These are phyloP conservation scores for Viola pubescens DNA, from an alignment of 441 rosid species.

Conservation along the genomic window DNA sequence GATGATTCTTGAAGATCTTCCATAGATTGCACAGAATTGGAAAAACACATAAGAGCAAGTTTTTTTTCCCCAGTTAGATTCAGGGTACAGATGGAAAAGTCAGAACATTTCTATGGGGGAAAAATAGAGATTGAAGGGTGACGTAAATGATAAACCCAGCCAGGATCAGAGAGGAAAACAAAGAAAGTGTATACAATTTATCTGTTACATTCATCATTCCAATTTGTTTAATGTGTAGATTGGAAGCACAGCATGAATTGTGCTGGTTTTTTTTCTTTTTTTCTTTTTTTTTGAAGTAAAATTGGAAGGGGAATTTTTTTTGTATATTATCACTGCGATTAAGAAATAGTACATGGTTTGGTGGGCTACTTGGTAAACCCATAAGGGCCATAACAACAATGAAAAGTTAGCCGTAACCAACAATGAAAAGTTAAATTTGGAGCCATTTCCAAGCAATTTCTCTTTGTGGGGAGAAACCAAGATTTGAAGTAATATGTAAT, in stretches of 20 bases:
- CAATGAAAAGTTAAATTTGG: neutral
- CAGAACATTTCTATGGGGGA: neutral
- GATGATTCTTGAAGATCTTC: conserved; percentile 26
- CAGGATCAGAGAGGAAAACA: neutral
- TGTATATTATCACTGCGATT: no score
- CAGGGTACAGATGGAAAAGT: neutral
- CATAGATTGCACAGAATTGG: conserved; percentile 2
- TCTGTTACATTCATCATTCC: neutral
- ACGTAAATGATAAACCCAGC: neutral
- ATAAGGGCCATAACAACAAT: no score
- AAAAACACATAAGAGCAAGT: conserved; percentile 3
- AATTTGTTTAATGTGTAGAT: neutral
- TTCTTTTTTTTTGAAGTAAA: no score
- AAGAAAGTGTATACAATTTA: neutral
- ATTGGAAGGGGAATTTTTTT: no score
- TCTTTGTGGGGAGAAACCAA: neutral
- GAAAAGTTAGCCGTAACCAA: neutral
- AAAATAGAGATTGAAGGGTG: neutral
- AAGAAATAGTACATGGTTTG: no score
- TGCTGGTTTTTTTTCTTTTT: no score
- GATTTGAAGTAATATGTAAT: neutral
- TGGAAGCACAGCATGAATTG: no score
- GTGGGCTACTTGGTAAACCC: no score
- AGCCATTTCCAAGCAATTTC: neutral
- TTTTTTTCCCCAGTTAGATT: neutral